phyloP scores from a whole-genome alignment of 306 rosid genomes.

The Argentina anserina region DNA sequence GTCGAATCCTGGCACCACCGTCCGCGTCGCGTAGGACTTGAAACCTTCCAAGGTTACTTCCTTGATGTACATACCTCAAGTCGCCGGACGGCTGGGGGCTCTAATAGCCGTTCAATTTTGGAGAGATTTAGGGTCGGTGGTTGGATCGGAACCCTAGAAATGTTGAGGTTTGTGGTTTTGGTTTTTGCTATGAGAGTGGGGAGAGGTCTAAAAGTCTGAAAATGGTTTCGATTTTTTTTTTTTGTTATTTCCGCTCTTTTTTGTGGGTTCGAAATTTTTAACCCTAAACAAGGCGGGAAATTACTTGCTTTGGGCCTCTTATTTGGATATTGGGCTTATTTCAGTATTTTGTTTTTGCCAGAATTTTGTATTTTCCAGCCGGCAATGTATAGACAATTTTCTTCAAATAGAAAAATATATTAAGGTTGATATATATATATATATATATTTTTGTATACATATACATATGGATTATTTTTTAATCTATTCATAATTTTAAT shows the following conservation, averaged over 20 bases:
- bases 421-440: too few relatives aligned
- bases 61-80: constrained; percentile 56
- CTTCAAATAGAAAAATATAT: too few relatives aligned
- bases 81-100: neutral
- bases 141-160: constrained; percentile 1
- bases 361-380: too few relatives aligned
- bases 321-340: neutral
- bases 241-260: neutral
- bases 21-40: constrained; percentile 92
- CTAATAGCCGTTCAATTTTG: neutral
- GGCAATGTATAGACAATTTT: too few relatives aligned
- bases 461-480: too few relatives aligned
- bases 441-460: too few relatives aligned
- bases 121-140: neutral
- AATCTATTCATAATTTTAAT: too few relatives aligned
- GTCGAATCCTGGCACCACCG: constrained; percentile 86
- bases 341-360: too few relatives aligned
- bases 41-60: constrained; percentile 93
- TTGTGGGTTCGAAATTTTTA: neutral
- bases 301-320: neutral
- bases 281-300: neutral
- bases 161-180: neutral
- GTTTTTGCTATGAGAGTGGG: neutral
- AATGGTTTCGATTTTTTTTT: neutral
- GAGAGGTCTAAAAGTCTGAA: too few relatives aligned